Percentiles rank a stretch among this genome's conserved stretches.
Evolutionary conservation across 2,329 filamentous ascomycete genomes (phyloP).

Genomic region (Tolypocladium amazonense): DNA sequence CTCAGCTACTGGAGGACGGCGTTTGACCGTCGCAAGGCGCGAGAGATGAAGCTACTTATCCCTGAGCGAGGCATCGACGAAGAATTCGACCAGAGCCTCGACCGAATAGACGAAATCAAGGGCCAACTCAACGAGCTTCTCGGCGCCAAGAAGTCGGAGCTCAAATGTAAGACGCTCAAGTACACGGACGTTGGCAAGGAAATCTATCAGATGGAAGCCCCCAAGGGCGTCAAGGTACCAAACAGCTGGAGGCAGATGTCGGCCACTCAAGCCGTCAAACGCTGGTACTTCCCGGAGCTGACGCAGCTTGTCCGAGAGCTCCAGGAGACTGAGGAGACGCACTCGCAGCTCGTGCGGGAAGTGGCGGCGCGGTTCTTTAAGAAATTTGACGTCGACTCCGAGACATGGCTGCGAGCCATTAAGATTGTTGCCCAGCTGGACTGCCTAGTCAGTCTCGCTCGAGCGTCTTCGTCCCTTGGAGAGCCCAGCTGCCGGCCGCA

Average conservation of each 20-base stretch:
- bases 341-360: constrained; percentile 82
- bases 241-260: constrained; percentile 95
- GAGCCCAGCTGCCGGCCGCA: constrained; percentile 77
- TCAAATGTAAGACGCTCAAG: constrained; percentile 63
- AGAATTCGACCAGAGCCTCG: constrained; percentile 80
- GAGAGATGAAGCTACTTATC: constrained; percentile 69
- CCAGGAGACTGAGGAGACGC: constrained; percentile 89
- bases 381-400: constrained; percentile 81
- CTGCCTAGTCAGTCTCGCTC: constrained; percentile 86
- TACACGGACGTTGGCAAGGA: constrained; percentile 90
- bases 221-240: constrained; percentile 75
- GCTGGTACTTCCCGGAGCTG: constrained; percentile 85
- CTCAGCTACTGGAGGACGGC: constrained; percentile 83
- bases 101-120: constrained; percentile 66
- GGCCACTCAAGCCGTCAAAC: constrained; percentile 77
- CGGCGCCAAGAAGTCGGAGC: constrained; percentile 57
- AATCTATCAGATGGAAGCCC: constrained; percentile 89
- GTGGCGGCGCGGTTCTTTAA: constrained; percentile 74
- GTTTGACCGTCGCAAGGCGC: constrained; percentile 74
- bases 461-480: constrained; percentile 73
- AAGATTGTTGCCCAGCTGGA: constrained; percentile 87
- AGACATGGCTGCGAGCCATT: constrained; percentile 78
- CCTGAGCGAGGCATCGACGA: constrained; percentile 81
- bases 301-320: constrained; percentile 73
- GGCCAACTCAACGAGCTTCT: constrained; percentile 61